Evolutionary conservation across 768 basidiomycete genomes (phyloP), one percentile per base, ranked within the genome.

Genomic region (Phlebiopsis gigantea): DNA sequence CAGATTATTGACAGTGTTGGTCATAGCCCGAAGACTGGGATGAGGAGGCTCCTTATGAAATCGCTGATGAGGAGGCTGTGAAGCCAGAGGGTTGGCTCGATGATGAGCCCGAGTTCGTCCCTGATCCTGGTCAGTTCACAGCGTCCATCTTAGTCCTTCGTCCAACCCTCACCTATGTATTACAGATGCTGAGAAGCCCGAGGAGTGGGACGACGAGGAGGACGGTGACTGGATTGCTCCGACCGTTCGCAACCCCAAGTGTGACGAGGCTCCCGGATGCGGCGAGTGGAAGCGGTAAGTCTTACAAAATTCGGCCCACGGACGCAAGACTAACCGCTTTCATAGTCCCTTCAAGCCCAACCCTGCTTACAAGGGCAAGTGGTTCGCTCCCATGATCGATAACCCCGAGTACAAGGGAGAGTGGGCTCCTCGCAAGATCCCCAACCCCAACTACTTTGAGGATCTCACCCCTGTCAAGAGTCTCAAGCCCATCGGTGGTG

Each of bases 161-260:
- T 24, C 19, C 15, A 46, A 26, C 39, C n/a, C n/a, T 41, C 49
- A 59, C 44, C 57, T 15, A 17, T 28, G 5, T 15, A 9, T 29
- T 62, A 2, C 56, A 84, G 90, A 93, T 62, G 83, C 90, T 41
- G 83, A 87, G 73, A 98, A 97, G 78, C 97, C 97, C 5, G 97
- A 99, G 69, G 97, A 99, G 72, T 99, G 97, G 97, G 94, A 97
- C 66, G 96, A 98, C 65, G 97, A 98, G 69, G 97, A 98, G 70
- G 96, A 99, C 64, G 97, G 97, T 71, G 96, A 98, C 69, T 99
- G 94, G 94, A 83, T 98, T 62, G 81, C 95, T 6, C 95, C 97
- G 28, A 84, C 84, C 56, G 78, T 98, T 56, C 73, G 80, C 57
- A 99, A 99, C 81, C 91, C 96, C 61, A 88, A 84, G 69, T 98